Evolutionary conservation across 306 rosid species (phyloP).

Genomic region (Quercus mongolica): DNA sequence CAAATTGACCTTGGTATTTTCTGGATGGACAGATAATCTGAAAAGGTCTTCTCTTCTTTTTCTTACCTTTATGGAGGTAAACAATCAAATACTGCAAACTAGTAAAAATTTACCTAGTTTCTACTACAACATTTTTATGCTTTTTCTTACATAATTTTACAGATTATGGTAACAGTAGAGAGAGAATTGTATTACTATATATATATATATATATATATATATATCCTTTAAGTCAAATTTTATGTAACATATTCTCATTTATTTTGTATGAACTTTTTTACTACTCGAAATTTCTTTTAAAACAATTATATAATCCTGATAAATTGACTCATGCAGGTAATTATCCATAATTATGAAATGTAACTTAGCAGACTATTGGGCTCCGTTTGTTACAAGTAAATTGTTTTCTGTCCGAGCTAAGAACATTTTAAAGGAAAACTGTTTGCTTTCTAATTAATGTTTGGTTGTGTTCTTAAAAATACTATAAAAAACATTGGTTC

Average conservation of each 20-base stretch:
- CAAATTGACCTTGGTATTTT: slow-evolving; percentile 25
- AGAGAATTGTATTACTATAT: not conserved
- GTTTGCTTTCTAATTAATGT: too few species aligned
- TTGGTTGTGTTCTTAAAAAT: too few species aligned
- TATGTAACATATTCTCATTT: too few species aligned
- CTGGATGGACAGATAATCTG: not conserved
- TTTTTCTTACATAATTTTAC: not conserved
- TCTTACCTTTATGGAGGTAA: not conserved
- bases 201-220: too few species aligned
- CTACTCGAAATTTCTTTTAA: not conserved
- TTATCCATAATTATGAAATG: not conserved
- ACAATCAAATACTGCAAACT: not conserved
- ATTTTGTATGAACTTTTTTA: too few species aligned
- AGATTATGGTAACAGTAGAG: too few species aligned
- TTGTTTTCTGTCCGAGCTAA: too few species aligned
- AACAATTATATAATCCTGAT: not conserved
- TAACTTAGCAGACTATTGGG: not conserved
- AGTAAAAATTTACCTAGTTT: not conserved
- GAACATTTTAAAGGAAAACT: too few species aligned
- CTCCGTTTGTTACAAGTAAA: too few species aligned
- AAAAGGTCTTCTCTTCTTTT: not conserved
- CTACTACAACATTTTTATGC: not conserved
- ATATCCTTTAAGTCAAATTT: too few species aligned
- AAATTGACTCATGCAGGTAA: not conserved
- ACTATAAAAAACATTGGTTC: too few species aligned